phyloP scores from a whole-genome alignment of 345 rosid species.

The Populus pruinosa region DNA sequence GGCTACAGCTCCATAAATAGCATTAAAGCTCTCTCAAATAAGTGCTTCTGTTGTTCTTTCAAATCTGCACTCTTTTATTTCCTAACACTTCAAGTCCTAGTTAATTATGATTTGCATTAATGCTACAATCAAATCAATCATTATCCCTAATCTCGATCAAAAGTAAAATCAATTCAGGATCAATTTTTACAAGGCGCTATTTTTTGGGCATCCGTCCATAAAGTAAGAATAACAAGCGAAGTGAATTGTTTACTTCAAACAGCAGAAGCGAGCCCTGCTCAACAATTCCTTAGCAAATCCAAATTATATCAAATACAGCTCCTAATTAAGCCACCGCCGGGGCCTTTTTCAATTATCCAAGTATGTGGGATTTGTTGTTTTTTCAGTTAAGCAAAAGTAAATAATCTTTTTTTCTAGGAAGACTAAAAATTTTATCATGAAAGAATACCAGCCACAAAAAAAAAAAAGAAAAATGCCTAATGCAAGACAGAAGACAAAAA shows the following conservation, averaged over 20 bases:
- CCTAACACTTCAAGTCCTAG: background rate
- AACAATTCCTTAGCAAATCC: background rate
- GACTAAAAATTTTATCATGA: background rate
- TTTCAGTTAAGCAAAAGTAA: background rate
- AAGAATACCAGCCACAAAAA: background rate
- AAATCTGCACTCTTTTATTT: background rate
- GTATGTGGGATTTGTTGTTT: background rate
- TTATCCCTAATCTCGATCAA: background rate
- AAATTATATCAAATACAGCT: background rate
- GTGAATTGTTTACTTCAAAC: background rate
- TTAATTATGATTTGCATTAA: background rate
- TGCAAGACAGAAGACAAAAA: background rate
- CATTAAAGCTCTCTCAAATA: background rate
- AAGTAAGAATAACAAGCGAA: background rate
- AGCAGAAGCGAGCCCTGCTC: background rate
- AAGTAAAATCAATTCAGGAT: background rate
- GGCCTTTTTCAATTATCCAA: background rate
- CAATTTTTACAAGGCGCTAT: background rate
- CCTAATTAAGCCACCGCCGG: background rate
- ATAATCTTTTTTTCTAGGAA: background rate
- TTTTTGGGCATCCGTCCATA: background rate
- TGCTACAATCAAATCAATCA: background rate
- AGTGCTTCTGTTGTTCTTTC: background rate
- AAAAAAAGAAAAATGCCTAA: background rate
- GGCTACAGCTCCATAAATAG: background rate